phyloP scores from a whole-genome alignment of 2,329 filamentous ascomycete genomes.

The Myriangium duriaei region DNA sequence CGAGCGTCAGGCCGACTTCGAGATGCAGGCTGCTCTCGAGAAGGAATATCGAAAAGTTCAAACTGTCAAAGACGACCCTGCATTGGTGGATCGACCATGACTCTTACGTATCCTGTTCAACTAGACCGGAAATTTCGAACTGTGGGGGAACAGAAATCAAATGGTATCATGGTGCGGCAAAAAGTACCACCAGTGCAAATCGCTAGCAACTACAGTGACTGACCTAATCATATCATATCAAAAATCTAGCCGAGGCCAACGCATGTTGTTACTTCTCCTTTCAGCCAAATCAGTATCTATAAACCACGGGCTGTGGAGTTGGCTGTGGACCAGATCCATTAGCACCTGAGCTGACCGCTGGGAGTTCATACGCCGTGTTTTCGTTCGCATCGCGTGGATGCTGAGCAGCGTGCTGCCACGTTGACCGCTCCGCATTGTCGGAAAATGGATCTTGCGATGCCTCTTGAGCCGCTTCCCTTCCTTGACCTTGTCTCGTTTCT shows the following conservation, averaged over 20 bases:
- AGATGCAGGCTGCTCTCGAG: conserved; percentile 76
- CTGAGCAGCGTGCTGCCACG: conserved; percentile 5
- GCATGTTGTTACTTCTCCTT: no score
- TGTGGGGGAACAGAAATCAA: no score
- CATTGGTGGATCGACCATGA: no score
- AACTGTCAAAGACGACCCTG: conserved; percentile 47
- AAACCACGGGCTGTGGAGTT: conserved; percentile 4
- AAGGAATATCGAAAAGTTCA: conserved; percentile 84
- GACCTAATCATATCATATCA: no score
- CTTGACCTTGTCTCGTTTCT: not conserved
- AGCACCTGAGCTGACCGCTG: not conserved
- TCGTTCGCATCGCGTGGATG: conserved; percentile 1
- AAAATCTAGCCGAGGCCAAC: no score
- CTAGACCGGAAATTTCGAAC: no score
- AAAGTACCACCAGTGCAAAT: no score
- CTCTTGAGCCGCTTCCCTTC: not conserved
- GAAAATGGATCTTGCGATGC: conserved; percentile 7
- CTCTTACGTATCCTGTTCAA: no score
- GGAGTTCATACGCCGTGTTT: not conserved
- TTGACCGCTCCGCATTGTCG: conserved; percentile 9
- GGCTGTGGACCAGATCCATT: not conserved
- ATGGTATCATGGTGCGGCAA: no score
- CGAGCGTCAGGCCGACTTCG: conserved; percentile 88
- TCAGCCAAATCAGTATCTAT: conserved; percentile 8
- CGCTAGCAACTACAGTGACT: no score